phyloP scores from a whole-genome alignment of 306 rosid species.

The Coriaria nepalensis region DNA sequence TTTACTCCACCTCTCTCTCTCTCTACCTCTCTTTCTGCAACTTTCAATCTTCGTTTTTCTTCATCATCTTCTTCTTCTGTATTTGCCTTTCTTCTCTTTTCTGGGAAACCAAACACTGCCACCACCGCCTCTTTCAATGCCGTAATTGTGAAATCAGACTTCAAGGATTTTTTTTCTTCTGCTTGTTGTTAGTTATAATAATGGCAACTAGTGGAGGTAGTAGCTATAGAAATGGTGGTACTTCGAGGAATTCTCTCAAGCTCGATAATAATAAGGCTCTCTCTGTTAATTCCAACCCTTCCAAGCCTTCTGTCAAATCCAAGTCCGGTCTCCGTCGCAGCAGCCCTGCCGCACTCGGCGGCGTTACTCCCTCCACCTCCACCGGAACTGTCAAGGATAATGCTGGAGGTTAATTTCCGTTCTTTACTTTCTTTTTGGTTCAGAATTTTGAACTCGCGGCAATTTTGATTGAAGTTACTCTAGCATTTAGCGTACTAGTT shows the following conservation, averaged over 20 bases:
- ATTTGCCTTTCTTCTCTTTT: conserved; percentile 3
- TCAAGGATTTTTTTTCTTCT: conserved; percentile 1
- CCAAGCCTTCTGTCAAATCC: conserved; percentile 43
- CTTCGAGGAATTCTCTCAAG: conserved; percentile 45
- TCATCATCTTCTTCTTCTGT: conserved; percentile 13
- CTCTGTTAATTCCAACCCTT: conserved; percentile 36
- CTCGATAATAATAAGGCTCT: conserved; percentile 40
- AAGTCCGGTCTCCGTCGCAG: conserved; percentile 70
- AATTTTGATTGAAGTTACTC: conserved; percentile 14
- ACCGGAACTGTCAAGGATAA: conserved; percentile 42
- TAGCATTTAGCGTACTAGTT: conserved; percentile 1
- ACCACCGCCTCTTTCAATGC: conserved; percentile 21
- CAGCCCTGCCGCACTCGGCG: conserved; percentile 36
- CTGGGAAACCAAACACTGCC: conserved; percentile 2
- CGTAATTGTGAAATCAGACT: conserved; percentile 5
- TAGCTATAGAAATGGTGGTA: conserved; percentile 40
- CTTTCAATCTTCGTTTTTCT: conserved; percentile 15
- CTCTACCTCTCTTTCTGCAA: background rate
- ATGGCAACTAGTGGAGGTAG: conserved; percentile 61
- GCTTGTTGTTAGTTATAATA: too few species aligned
- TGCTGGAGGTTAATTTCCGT: conserved; percentile 40
- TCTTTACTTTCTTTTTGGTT: conserved; percentile 5
- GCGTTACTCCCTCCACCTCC: too few species aligned
- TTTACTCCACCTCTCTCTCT: conserved; percentile 4
- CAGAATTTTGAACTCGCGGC: background rate